Percentiles rank a stretch among this genome's conserved stretches.
phyloP scores from a whole-genome alignment of 2,329 filamentous ascomycete species.

The Blastomyces silverae region DNA sequence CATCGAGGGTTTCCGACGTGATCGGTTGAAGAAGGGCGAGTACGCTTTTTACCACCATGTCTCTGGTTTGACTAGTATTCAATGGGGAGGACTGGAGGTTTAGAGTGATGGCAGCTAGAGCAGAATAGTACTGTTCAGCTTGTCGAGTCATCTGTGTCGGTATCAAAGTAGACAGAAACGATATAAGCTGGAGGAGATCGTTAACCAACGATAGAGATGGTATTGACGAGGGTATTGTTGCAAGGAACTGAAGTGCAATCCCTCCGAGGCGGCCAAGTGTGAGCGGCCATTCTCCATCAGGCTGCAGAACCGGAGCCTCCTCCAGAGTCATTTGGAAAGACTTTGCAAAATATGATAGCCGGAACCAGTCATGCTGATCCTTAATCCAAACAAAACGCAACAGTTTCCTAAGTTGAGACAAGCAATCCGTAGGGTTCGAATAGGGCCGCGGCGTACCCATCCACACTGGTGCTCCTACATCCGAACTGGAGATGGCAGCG shows the following conservation, averaged over 20 bases:
- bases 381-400: constrained; percentile 59
- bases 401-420: constrained; percentile 57
- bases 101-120: constrained; percentile 34
- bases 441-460: constrained; percentile 27
- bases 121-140: constrained; percentile 36
- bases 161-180: constrained; percentile 35
- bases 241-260: constrained; percentile 33
- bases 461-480: constrained; percentile 23
- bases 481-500: constrained; percentile 19
- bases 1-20: constrained; percentile 39
- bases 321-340: constrained; percentile 38
- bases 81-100: constrained; percentile 23
- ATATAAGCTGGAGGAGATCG: constrained; percentile 32
- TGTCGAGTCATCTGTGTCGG: constrained; percentile 38
- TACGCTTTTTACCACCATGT: constrained; percentile 30
- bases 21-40: constrained; percentile 41
- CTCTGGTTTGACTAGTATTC: constrained; percentile 25
- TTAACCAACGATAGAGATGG: constrained; percentile 26
- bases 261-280: constrained; percentile 36
- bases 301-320: constrained; percentile 33
- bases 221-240: constrained; percentile 23
- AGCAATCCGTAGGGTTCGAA: constrained; percentile 32
- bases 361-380: constrained; percentile 34
- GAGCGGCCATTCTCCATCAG: constrained; percentile 37
- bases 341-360: constrained; percentile 42